Evolutionary conservation across 2,329 filamentous ascomycete genomes (phyloP).

Genomic region (Phoma sp.): DNA sequence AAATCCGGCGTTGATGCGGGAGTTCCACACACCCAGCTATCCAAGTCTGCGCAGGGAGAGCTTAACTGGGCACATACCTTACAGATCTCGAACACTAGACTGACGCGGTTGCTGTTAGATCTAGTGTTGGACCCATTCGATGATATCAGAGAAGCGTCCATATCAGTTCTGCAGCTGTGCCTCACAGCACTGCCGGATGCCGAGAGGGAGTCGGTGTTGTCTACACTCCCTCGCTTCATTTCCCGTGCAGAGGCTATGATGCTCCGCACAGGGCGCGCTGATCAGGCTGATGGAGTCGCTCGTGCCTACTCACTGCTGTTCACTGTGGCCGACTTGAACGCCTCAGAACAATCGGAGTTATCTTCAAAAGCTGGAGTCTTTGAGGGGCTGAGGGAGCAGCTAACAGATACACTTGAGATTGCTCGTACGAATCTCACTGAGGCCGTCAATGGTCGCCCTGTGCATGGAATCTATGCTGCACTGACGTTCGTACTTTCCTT

Average conservation of each 20-base stretch:
- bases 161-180: constrained; percentile 53
- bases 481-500: constrained; percentile 33
- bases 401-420: constrained; percentile 71
- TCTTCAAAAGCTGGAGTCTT: constrained; percentile 59
- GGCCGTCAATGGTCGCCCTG: constrained; percentile 60
- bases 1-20: constrained; percentile 70
- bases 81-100: constrained; percentile 50
- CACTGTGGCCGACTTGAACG: constrained; percentile 51
- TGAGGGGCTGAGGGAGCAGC: constrained; percentile 62
- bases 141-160: constrained; percentile 73
- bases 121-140: constrained; percentile 90
- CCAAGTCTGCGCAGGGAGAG: constrained; percentile 59
- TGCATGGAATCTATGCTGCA: constrained; percentile 55
- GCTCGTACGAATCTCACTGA: constrained; percentile 70
- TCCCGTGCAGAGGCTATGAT: constrained; percentile 62
- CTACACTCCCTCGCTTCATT: constrained; percentile 36
- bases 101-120: constrained; percentile 74
- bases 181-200: constrained; percentile 29
- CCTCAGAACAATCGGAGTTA: constrained; percentile 19
- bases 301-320: constrained; percentile 77
- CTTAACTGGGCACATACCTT: constrained; percentile 59
- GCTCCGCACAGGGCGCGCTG: constrained; percentile 78
- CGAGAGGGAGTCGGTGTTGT: constrained; percentile 20
- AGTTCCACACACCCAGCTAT: constrained; percentile 48
- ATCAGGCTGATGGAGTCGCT: constrained; percentile 91